Evolutionary conservation across 768 basidiomycete species (phyloP).

Genomic region (Mycena galopus): DNA sequence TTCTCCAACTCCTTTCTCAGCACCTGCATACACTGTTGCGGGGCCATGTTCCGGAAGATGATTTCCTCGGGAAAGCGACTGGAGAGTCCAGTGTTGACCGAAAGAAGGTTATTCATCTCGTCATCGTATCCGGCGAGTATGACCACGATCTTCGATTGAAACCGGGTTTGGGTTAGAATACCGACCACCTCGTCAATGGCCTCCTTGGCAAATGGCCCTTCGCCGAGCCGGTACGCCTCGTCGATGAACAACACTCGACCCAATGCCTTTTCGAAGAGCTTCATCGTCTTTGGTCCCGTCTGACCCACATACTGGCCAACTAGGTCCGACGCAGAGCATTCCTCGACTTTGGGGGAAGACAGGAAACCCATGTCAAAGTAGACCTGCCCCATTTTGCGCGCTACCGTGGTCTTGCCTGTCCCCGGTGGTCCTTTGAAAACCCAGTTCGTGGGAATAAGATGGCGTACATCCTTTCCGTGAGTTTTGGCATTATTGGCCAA

Average conservation of each 20-base stretch:
- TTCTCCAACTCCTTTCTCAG: slow-evolving; percentile 62
- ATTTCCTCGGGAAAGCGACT: slow-evolving; percentile 79
- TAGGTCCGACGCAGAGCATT: slow-evolving; percentile 79
- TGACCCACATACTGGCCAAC: slow-evolving; percentile 80
- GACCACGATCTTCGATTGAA: slow-evolving; percentile 70
- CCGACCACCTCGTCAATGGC: slow-evolving; percentile 80
- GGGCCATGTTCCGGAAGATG: slow-evolving; percentile 63
- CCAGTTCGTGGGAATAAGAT: slow-evolving; percentile 75
- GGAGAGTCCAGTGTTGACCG: slow-evolving; percentile 71
- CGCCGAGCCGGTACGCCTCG: slow-evolving; percentile 74
- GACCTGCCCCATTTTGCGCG: slow-evolving; percentile 64
- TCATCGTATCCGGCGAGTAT: slow-evolving; percentile 79
- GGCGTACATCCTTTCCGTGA: slow-evolving; percentile 56
- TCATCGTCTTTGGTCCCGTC: slow-evolving; percentile 75
- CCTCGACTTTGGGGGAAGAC: slow-evolving; percentile 64
- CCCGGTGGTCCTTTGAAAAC: slow-evolving; percentile 83
- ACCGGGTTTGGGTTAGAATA: slow-evolving; percentile 69
- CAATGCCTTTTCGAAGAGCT: slow-evolving; percentile 72
- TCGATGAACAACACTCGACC: slow-evolving; percentile 80
- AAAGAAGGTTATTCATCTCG: slow-evolving; percentile 73
- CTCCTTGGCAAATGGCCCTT: slow-evolving; percentile 77
- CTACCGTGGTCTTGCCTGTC: slow-evolving; percentile 66
- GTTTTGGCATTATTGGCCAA: slow-evolving; percentile 59
- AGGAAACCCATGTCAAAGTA: slow-evolving; percentile 67
- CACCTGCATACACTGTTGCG: slow-evolving; percentile 63